Percentiles rank a stretch among this genome's conserved stretches.
phyloP scores from a whole-genome alignment of 495 filamentous ascomycete species.

The Penicillium flavigenum region DNA sequence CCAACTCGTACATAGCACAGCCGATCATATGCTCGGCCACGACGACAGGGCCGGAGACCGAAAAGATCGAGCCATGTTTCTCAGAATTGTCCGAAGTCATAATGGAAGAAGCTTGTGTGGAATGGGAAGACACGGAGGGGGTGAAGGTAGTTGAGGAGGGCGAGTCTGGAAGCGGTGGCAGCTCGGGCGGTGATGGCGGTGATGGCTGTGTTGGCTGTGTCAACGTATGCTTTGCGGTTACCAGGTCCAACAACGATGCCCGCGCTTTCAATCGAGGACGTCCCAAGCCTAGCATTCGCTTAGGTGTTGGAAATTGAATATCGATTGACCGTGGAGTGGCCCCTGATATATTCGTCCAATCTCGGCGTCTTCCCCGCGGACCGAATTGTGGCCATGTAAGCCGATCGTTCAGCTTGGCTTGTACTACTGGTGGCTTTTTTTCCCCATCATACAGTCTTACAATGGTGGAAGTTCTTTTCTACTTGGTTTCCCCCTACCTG shows the following conservation, averaged over 20 bases:
- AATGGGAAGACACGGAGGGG: slow-evolving; percentile 36
- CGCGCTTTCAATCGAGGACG: slow-evolving; percentile 64
- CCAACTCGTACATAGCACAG: slow-evolving; percentile 99
- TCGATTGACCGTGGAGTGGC: slow-evolving; percentile 12
- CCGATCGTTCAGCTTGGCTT: slow-evolving; percentile 9
- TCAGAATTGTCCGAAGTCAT: slow-evolving; percentile 60
- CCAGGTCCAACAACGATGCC: slow-evolving; percentile 71
- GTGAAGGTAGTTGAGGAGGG: slow-evolving; percentile 45
- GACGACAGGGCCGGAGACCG: slow-evolving; percentile 76
- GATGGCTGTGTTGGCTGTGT: slow-evolving; percentile 8
- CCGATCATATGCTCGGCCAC: slow-evolving; percentile 98
- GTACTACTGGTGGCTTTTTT: neutral
- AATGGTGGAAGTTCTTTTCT: neutral
- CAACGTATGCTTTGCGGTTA: slow-evolving; percentile 43
- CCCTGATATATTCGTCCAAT: slow-evolving; percentile 13
- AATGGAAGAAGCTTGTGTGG: slow-evolving; percentile 43
- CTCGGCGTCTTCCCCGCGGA: slow-evolving; percentile 10
- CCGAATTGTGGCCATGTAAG: slow-evolving; percentile 6
- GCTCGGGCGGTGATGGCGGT: slow-evolving; percentile 39
- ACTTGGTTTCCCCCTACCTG: neutral
- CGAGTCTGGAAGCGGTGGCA: slow-evolving; percentile 56
- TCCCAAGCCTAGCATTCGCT: slow-evolving; percentile 58
- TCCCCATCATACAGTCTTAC: neutral
- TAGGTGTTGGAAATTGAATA: slow-evolving; percentile 1
- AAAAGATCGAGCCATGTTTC: slow-evolving; percentile 58